Evolutionary conservation across 208 protist species (phyloP), one percentile per base, ranked within the genome.

Genomic region (Acanthamoeba healyi): DNA sequence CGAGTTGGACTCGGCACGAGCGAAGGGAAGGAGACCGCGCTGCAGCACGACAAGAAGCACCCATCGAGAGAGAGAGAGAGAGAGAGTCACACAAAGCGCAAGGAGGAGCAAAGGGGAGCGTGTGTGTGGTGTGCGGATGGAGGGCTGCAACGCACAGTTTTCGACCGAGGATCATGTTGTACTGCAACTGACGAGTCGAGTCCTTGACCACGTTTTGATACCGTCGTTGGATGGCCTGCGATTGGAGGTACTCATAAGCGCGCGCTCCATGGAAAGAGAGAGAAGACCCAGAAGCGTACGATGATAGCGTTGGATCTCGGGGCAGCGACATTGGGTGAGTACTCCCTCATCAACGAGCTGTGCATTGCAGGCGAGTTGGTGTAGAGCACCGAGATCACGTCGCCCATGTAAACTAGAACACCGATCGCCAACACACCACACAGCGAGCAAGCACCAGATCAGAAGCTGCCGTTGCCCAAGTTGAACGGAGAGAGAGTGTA

Each of bases 311-410:
- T 98, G 72, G 96, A 94, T 26, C 95, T 94, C 24, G 97, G 95
- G 72, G 94, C 49, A 24, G 94, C 95, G 94, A 98, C 96, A 38
- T 97, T 97, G 70, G 96, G 98, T 29, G 79, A 74, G 42, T 98
- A 93, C 36, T 95, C 96, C 34, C 98, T 96, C 54, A 99, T 97
- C 56, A 98, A 96, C 92, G 97, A 97, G 70, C 97, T 97, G 94
- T 99, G 98, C 98, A 99, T 98, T 0, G 98, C 98, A 14, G 97
- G 97, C 15, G 98, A 98, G 90, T 97, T 98, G n/a, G 98, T 99
- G 95, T 98, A 99, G 29, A 99, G 87, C 94, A 96, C 96, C 3
- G 98, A 97, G 40, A 98, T 97, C 65, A 97, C 97, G 95, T 99
- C 98, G 32, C 98, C 98, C 94, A 98, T 98, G 84, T 97, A 90